Base-by-base conservation (phyloP, 257 asterid genomes). In the Henckelia pumila region DNA sequence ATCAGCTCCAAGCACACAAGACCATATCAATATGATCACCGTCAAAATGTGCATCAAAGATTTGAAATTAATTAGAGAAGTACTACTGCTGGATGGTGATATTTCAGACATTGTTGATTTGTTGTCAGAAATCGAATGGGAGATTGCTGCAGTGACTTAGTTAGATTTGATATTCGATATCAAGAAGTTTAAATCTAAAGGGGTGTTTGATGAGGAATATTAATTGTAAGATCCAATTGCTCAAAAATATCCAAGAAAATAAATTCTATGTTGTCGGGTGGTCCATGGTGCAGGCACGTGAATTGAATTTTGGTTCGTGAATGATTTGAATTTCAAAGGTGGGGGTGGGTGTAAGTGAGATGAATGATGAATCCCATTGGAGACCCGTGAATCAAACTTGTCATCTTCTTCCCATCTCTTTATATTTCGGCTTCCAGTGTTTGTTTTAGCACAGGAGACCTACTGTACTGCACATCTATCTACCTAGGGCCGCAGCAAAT, bases 311-410 rank as follows among this genome's bases (percentile, higher is more conserved):
- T 78, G 61, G 53, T 68, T 59, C 22, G 59, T 56, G 64, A 64
- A 61, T 20, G 55, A 78, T 30, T 80, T 83, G 72, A 72, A 72
- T 63, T 40, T 4, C n/a, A n/a, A n/a, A n/a, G n/a, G n/a, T n/a
- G n/a, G 6, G 11, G 22, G 29, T 28, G 57, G 68, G 64, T 49
- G 35, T 65, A 33, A 33, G 63, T 78, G 78, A 74, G n/a, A n/a
- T n/a, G n/a, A n/a, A n/a, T n/a, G 87, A 83, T 69, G 79, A 61
- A 79, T 61, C 73, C 73, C 47, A 75, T 63, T 78, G 35, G 67
- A 61, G 74, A 81, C 96, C 96, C 95, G 96, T 89, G 96, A 89
- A 73, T 79, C 59, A 32, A 40, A 29, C 28, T 29, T 35, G 95
- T 83, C 95, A 75, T 78, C 83, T 80, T 85, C 82, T 74, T 64